These are phyloP conservation scores for Quambalaria eucalypti DNA, from an alignment of 1,284 basidiomycete species.

Conservation along the genomic window DNA sequence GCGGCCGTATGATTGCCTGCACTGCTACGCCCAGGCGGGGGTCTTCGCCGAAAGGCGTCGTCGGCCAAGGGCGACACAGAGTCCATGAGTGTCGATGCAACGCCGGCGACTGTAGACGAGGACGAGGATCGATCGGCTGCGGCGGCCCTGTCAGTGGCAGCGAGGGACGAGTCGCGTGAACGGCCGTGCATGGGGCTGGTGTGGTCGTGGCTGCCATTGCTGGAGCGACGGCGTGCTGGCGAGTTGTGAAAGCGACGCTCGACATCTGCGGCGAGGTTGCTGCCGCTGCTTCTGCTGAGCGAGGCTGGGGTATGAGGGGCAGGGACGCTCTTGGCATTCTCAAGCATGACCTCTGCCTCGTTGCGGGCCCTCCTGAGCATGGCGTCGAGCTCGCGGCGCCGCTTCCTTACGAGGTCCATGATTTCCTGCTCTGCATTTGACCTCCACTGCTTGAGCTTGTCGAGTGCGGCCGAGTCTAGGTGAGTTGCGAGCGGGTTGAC, in stretches of 20 bases:
- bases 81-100: too few relatives aligned
- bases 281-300: constrained; percentile 6
- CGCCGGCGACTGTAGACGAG: too few relatives aligned
- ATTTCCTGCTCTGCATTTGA: constrained; percentile 25
- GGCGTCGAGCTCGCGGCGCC: constrained; percentile 25
- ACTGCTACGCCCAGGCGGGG: constrained; percentile 6
- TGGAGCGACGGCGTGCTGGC: neutral
- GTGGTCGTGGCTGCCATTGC: constrained; percentile 1
- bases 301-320: constrained; percentile 1
- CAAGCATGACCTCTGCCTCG: constrained; percentile 21
- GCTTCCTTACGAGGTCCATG: constrained; percentile 22
- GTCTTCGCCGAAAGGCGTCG: constrained; percentile 20
- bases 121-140: neutral
- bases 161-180: neutral
- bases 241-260: neutral
- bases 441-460: constrained; percentile 21
- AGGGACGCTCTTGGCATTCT: constrained; percentile 6
- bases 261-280: constrained; percentile 5
- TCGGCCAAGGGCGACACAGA: constrained; percentile 15
- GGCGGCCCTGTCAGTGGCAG: neutral
- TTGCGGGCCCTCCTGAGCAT: constrained; percentile 18
- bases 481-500: constrained; percentile 12
- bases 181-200: constrained; percentile 5
- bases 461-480: constrained; percentile 21
- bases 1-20: constrained; percentile 3